Conservation (phyloP, 306 rosid genomes). For the Lathyrus aphaca region DNA sequence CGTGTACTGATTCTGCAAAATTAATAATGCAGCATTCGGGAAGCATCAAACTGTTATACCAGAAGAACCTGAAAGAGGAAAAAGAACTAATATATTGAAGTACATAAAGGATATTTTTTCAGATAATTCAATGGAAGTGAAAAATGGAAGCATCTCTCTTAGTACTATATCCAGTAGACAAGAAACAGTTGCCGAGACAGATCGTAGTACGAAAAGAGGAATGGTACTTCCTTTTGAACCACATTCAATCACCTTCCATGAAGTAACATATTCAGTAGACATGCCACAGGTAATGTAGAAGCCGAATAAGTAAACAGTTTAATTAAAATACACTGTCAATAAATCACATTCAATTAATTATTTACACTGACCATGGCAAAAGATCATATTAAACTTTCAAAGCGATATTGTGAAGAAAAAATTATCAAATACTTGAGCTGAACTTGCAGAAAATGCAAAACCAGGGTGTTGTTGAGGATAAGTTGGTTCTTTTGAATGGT, state of each 20-base stretch:
- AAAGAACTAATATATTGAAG: slow-evolving; percentile 29
- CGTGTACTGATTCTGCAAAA: slow-evolving; percentile 22
- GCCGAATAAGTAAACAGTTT: no score
- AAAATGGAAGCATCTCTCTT: slow-evolving; percentile 22
- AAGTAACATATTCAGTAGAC: no score
- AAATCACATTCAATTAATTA: no score
- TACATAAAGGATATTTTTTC: slow-evolving; percentile 3
- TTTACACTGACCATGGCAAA: background rate
- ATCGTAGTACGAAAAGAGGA: no score
- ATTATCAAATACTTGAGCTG: slow-evolving; percentile 8
- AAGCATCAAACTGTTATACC: slow-evolving; percentile 47
- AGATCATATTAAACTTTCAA: no score
- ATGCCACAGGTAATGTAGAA: slow-evolving; percentile 5
- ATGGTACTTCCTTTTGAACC: no score
- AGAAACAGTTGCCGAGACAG: background rate
- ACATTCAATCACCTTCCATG: no score
- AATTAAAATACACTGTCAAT: no score
- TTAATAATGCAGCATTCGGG: slow-evolving; percentile 49
- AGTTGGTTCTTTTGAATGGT: slow-evolving; percentile 69
- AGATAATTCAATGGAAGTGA: slow-evolving; percentile 40
- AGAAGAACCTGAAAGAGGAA: slow-evolving; percentile 41
- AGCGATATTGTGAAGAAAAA: slow-evolving; percentile 20
- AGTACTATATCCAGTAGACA: slow-evolving; percentile 11
- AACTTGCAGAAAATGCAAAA: slow-evolving; percentile 67
- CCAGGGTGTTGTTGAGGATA: slow-evolving; percentile 67